phyloP scores from a whole-genome alignment of 768 basidiomycete genomes.

The Rhodosporidiobolus sp. region DNA sequence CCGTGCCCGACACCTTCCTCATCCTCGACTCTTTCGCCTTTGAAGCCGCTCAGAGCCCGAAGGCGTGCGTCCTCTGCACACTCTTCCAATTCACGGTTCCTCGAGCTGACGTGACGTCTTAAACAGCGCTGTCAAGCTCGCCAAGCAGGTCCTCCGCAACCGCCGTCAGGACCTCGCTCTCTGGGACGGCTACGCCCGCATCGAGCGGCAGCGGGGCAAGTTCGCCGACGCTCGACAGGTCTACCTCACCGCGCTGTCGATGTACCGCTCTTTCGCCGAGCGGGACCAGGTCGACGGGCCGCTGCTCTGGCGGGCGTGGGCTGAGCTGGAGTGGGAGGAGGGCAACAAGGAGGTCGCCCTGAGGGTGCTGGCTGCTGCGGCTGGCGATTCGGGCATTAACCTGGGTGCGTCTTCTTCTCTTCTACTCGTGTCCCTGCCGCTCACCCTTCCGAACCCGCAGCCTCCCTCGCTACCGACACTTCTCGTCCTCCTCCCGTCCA shows the following conservation, averaged over 20 bases:
- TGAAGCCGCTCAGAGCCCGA: constrained; percentile 44
- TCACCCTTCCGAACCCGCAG: background rate
- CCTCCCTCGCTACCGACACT: background rate
- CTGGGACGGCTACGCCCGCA: constrained; percentile 52
- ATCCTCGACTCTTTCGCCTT: constrained; percentile 47
- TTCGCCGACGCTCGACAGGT: constrained; percentile 49
- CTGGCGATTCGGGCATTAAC: background rate
- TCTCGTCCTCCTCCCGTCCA: constrained; percentile 8
- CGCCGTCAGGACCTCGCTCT: constrained; percentile 49
- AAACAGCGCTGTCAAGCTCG: constrained; percentile 48
- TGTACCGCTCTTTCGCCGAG: constrained; percentile 40
- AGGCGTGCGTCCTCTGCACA: constrained; percentile 40
- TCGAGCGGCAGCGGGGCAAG: constrained; percentile 48
- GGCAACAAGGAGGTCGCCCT: constrained; percentile 31
- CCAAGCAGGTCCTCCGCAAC: constrained; percentile 47
- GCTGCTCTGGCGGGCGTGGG: constrained; percentile 50
- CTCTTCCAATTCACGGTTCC: background rate
- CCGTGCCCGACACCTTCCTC: constrained; percentile 45
- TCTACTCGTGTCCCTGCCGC: too few relatives aligned
- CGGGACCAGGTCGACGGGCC: constrained; percentile 38
- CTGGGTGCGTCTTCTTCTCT: constrained; percentile 10
- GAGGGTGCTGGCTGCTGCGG: constrained; percentile 29
- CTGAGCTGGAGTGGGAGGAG: constrained; percentile 50
- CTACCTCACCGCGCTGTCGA: constrained; percentile 49
- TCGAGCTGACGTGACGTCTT: background rate